These are phyloP conservation scores for Cercospora sesami DNA, from an alignment of 2,329 filamentous ascomycete species.

Conservation along the genomic window DNA sequence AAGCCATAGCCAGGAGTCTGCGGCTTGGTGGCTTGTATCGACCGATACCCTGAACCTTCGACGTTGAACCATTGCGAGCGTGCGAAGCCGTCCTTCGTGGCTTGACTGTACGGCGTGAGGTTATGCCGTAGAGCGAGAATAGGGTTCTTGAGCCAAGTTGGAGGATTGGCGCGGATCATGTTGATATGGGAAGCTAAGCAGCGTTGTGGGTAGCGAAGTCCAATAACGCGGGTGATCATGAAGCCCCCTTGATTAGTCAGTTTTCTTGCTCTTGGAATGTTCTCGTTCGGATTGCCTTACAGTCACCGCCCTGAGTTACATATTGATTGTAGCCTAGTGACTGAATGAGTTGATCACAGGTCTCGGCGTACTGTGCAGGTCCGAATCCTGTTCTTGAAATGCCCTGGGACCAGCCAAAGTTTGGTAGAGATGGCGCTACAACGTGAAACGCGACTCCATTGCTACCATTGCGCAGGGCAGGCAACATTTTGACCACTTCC, in stretches of 20 bases:
- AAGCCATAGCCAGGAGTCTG: constrained; percentile 71
- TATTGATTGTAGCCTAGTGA: constrained; percentile 61
- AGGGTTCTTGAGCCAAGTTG: constrained; percentile 55
- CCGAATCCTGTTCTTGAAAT: constrained; percentile 53
- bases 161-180: constrained; percentile 46
- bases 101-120: constrained; percentile 54
- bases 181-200: constrained; percentile 55
- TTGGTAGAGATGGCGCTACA: constrained; percentile 58
- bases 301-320: constrained; percentile 57
- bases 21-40: constrained; percentile 66
- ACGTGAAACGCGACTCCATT: constrained; percentile 61
- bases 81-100: constrained; percentile 55
- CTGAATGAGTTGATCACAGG: constrained; percentile 61
- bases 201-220: constrained; percentile 57
- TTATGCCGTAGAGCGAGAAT: constrained; percentile 59
- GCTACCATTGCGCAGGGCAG: constrained; percentile 43
- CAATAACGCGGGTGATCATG: constrained; percentile 62
- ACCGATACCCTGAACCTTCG: constrained; percentile 61
- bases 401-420: constrained; percentile 67
- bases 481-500: constrained; percentile 64
- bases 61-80: constrained; percentile 59
- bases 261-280: background rate
- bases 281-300: constrained; percentile 13
- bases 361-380: constrained; percentile 54
- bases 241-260: constrained; percentile 35